Evolutionary conservation across 169 alveolate genomes (phyloP).

Genomic region (Plasmodium gallinaceum): DNA sequence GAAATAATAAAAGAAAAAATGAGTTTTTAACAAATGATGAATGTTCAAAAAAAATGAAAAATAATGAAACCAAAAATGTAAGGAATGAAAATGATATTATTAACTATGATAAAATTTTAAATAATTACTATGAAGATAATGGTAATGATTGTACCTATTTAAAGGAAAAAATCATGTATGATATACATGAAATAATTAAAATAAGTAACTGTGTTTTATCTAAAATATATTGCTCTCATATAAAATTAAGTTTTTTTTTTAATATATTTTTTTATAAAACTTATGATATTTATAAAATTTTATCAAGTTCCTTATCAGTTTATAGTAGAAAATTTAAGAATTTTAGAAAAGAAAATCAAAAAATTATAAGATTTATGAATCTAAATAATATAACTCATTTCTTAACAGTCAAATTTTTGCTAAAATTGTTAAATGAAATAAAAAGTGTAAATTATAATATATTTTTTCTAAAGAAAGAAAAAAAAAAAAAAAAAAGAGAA

Average conservation of each 20-base stretch:
- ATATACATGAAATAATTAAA: slow-evolving; percentile 36
- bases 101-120: not conserved
- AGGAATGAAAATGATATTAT: not conserved
- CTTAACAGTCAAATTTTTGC: slow-evolving; percentile 29
- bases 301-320: slow-evolving; percentile 36
- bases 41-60: not conserved
- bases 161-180: slow-evolving; percentile 32
- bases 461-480: not conserved
- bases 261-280: slow-evolving; percentile 40
- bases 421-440: slow-evolving; percentile 1
- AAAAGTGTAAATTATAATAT: slow-evolving; percentile 2
- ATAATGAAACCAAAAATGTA: not conserved
- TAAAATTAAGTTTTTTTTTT: slow-evolving; percentile 64
- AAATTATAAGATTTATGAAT: slow-evolving; percentile 64
- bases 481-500: not conserved
- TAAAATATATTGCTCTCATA: slow-evolving; percentile 65
- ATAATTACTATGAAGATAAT: not conserved
- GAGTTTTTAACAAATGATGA: not conserved
- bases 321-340: slow-evolving; percentile 36
- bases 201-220: slow-evolving; percentile 30
- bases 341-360: slow-evolving; percentile 52
- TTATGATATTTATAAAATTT: slow-evolving; percentile 21
- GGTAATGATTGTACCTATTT: not conserved
- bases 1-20: slow-evolving; percentile 6
- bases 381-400: slow-evolving; percentile 55